Percentiles rank a stretch among this genome's conserved stretches.
Conservation (phyloP, 2,329 filamentous ascomycete genomes). For the Penicillium sp. region DNA sequence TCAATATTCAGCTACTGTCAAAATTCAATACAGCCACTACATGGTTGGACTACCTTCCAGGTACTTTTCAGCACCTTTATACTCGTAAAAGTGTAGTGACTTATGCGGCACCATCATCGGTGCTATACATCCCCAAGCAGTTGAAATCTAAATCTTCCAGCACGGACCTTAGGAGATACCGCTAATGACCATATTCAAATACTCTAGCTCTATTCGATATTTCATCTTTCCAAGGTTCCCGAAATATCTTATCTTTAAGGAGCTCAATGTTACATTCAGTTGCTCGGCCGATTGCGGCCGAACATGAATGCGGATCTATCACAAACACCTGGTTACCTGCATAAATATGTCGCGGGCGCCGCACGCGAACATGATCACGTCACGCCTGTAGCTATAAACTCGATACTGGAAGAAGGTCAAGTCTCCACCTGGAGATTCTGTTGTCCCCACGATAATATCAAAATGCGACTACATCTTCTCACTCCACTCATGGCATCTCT, state of each 20-base stretch:
- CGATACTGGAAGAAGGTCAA: no score
- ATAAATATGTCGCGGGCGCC: background rate
- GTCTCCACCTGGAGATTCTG: no score
- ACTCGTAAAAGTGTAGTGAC: background rate
- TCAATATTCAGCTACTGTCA: slow-evolving; percentile 2
- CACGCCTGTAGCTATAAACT: no score
- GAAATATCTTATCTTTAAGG: background rate
- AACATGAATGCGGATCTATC: background rate
- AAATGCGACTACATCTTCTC: background rate
- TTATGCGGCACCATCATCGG: no score
- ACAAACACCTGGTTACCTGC: background rate
- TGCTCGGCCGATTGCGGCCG: background rate
- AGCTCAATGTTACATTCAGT: background rate
- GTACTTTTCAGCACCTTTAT: background rate
- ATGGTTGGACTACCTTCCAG: background rate
- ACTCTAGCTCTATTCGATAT: no score
- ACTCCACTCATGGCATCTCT: background rate
- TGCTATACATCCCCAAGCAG: no score
- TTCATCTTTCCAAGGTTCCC: no score
- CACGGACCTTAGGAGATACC: no score
- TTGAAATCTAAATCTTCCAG: no score
- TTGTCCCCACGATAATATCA: background rate
- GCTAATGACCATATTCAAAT: no score
- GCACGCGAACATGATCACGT: background rate
- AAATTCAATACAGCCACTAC: slow-evolving; percentile 7